Conservation (phyloP, 768 basidiomycete species). For the Amanita thiersii region DNA sequence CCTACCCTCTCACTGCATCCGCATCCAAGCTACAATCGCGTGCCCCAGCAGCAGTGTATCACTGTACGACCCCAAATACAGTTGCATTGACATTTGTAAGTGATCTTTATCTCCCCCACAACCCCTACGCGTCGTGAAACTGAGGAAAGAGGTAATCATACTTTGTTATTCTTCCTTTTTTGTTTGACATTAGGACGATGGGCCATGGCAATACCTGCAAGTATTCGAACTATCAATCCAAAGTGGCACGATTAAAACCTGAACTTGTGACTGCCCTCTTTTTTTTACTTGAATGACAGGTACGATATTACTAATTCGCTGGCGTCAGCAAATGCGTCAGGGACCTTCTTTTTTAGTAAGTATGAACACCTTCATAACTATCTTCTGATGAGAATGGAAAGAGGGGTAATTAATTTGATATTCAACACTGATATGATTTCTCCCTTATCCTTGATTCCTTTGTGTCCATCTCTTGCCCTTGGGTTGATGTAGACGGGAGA, state of each 20-base stretch:
- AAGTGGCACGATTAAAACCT: not conserved
- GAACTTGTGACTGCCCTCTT: not conserved
- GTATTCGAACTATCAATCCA: conserved; percentile 6
- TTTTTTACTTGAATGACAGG: conserved; percentile 16
- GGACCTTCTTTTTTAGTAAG: conserved; percentile 38
- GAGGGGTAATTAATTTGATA: conserved; percentile 19
- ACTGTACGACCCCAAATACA: conserved; percentile 27
- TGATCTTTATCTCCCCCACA: too few species aligned
- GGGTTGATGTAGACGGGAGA: conserved; percentile 13
- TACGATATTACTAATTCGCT: conserved; percentile 25
- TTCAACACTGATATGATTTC: too few species aligned
- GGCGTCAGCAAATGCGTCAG: conserved; percentile 23
- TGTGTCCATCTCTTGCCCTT: too few species aligned
- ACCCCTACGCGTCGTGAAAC: too few species aligned
- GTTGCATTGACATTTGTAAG: conserved; percentile 33
- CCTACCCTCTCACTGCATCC: too few species aligned
- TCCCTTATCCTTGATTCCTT: too few species aligned
- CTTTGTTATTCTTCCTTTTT: not conserved
- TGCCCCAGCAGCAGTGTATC: too few species aligned
- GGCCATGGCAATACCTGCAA: conserved; percentile 29
- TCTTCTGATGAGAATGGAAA: conserved; percentile 20
- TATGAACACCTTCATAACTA: not conserved
- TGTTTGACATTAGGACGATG: conserved; percentile 40
- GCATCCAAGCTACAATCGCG: too few species aligned
- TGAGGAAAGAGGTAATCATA: not conserved